These are phyloP conservation scores for Microsporum ferrugineum DNA, from an alignment of 2,329 filamentous ascomycete genomes.

Conservation along the genomic window DNA sequence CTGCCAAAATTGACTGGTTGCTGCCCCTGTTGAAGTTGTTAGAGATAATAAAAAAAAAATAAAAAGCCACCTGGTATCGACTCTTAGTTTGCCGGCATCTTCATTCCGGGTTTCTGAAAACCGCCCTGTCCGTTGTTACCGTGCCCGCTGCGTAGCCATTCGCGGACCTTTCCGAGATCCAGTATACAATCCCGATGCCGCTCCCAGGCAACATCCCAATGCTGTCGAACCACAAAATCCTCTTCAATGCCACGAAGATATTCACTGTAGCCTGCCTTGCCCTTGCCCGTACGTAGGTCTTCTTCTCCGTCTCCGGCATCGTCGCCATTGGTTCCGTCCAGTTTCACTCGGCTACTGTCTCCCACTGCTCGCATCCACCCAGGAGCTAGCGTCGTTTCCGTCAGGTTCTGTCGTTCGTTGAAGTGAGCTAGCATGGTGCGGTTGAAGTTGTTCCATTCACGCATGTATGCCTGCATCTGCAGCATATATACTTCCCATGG, in stretches of 20 bases:
- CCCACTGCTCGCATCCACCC: constrained; percentile 45
- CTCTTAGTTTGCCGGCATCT: background rate
- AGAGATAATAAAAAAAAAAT: background rate
- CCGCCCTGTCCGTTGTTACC: background rate
- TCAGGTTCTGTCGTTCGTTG: constrained; percentile 39
- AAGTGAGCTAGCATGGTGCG: constrained; percentile 46
- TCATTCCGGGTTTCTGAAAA: background rate
- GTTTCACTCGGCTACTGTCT: constrained; percentile 30
- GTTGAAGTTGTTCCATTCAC: constrained; percentile 46
- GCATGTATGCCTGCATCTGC: constrained; percentile 45
- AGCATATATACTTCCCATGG: constrained; percentile 43
- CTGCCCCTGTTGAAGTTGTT: background rate
- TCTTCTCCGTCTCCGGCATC: constrained; percentile 20
- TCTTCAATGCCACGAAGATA: constrained; percentile 38
- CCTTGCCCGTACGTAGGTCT: constrained; percentile 22
- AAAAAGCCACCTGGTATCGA: background rate
- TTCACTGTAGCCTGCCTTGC: constrained; percentile 33
- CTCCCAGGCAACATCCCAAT: constrained; percentile 40
- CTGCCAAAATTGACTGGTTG: background rate
- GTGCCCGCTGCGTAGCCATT: constrained; percentile 12
- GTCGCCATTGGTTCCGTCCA: constrained; percentile 16
- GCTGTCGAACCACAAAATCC: constrained; percentile 34
- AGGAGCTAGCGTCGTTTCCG: constrained; percentile 34
- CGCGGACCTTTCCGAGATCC: constrained; percentile 20
- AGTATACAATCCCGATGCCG: constrained; percentile 34